Evolutionary conservation across 495 filamentous ascomycete species (phyloP), one percentile per base, ranked within the genome.

Genomic region (Penicillium maclennaniae): DNA sequence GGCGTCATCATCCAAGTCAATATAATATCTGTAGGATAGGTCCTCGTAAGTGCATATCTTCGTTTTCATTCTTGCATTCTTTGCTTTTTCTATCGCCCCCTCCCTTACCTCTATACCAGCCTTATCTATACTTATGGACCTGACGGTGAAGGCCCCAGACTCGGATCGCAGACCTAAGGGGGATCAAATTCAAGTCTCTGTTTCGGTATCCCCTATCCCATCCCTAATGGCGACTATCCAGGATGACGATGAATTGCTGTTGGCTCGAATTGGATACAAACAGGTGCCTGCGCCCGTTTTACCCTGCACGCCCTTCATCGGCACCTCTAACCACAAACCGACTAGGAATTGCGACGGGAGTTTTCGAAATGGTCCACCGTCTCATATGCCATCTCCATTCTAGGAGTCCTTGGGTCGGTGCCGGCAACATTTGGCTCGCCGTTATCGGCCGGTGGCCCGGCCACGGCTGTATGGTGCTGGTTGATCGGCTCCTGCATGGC

Each of bases 291-390:
- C 43, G 15, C 34, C 41, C 38, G 20, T 21, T 14, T 34, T 8
- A 31, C 23, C 23, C 23, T 23, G 23, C 27, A 31, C 27, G 3
- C 31, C 10, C 3, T 34, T 14, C 2, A 34, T 34, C 31, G 9
- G 49, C 49, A 2, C 17, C 17, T 26, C 49, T 52, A 45, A 52
- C 27, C 42, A 26, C 36, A 39, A 26, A n/a, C 16, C 14, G 26
- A 38, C 39, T 51, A 78, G 85, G 85, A 87, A 65, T 54, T 88
- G 6, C 70, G 72, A 49, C 76, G 85, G 38, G 82, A 88, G 47
- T 88, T 88, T 60, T 86, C 80, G 6, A 86, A 82, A 76, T 88
- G 83, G 83, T 88, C 85, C 5, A 88, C 85, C 1, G 72, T 87
- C 7, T 88, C 85, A 8, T 88, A 88, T 69, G 85, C 85, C 39